A percentile compares a stretch with the other conserved stretches of the same genome.
These are phyloP conservation scores for Daldinia vernicosa DNA, from an alignment of 495 filamentous ascomycete species.

Conservation along the genomic window DNA sequence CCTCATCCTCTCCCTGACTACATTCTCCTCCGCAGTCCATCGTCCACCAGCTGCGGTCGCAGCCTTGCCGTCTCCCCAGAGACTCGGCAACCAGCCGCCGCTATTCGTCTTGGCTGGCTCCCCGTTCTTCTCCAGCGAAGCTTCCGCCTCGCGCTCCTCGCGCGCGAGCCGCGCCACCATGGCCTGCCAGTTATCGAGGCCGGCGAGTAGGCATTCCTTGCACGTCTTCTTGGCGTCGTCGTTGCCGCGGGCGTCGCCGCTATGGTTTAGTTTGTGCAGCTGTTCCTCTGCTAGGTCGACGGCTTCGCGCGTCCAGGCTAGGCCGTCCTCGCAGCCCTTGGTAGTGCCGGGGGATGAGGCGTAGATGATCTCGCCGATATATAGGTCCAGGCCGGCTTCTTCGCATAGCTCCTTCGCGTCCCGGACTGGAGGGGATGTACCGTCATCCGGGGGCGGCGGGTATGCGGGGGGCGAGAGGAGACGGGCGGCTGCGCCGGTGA, in stretches of 20 bases:
- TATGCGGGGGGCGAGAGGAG: slow-evolving; percentile 65
- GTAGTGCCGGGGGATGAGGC: slow-evolving; percentile 49
- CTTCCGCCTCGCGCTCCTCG: slow-evolving; percentile 58
- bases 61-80: slow-evolving; percentile 54
- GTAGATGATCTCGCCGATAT: slow-evolving; percentile 95
- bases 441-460: slow-evolving; percentile 70
- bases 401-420: slow-evolving; percentile 73
- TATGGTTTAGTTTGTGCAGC: slow-evolving; percentile 47
- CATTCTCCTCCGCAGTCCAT: slow-evolving; percentile 63
- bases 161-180: slow-evolving; percentile 71
- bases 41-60: slow-evolving; percentile 43
- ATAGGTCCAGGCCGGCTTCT: slow-evolving; percentile 83
- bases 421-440: slow-evolving; percentile 69
- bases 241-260: slow-evolving; percentile 5
- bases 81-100: slow-evolving; percentile 38
- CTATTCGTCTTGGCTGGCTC: slow-evolving; percentile 19
- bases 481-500: slow-evolving; percentile 56
- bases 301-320: slow-evolving; percentile 86
- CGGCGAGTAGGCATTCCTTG: slow-evolving; percentile 74
- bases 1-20: slow-evolving; percentile 58
- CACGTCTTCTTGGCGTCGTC: slow-evolving; percentile 63
- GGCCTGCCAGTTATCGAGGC: slow-evolving; percentile 75
- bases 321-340: slow-evolving; percentile 65
- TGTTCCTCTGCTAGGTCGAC: slow-evolving; percentile 71
- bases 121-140: slow-evolving; percentile 16